A percentile compares a stretch with the other conserved stretches of the same genome.
These are phyloP conservation scores for Phaffia rhodozyma DNA, from an alignment of 1,284 basidiomycete genomes.

Conservation along the genomic window DNA sequence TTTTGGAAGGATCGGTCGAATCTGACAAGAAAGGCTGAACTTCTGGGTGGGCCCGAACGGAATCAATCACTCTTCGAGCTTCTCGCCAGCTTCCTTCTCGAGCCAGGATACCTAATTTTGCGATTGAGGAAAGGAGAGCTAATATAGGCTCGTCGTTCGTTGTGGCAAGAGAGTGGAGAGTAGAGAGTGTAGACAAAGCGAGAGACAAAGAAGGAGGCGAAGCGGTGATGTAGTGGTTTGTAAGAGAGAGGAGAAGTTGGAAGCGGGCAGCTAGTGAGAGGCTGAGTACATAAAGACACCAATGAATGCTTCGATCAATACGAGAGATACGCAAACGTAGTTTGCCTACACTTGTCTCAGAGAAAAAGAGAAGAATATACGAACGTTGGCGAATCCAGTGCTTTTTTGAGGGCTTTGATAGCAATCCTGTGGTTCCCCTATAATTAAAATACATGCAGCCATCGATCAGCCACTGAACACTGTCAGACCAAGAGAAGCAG, in stretches of 20 bases:
- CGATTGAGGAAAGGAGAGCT: neutral
- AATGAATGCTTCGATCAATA: neutral
- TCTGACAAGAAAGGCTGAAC: neutral
- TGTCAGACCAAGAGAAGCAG: too few species aligned
- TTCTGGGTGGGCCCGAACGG: neutral
- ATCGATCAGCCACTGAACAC: neutral
- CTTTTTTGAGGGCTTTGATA: constrained; percentile 4
- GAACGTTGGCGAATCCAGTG: neutral
- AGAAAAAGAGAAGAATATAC: neutral
- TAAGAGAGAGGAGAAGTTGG: constrained; percentile 1
- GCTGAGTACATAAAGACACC: neutral
- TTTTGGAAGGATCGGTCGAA: neutral
- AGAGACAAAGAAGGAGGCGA: neutral
- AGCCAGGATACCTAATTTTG: constrained; percentile 1
- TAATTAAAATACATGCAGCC: neutral
- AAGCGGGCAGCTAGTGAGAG: neutral
- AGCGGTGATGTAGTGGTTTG: constrained; percentile 2
- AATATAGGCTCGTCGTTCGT: neutral
- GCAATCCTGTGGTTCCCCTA: constrained; percentile 11
- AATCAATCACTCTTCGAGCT: neutral
- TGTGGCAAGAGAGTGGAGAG: neutral
- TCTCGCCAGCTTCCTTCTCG: neutral
- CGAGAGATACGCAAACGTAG: neutral
- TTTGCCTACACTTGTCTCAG: too few species aligned
- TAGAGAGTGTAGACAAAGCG: constrained; percentile 1